Percentiles rank a stretch among this genome's conserved stretches.
Conservation (phyloP, 1,284 basidiomycete genomes). For the Schizopora paradoxa region DNA sequence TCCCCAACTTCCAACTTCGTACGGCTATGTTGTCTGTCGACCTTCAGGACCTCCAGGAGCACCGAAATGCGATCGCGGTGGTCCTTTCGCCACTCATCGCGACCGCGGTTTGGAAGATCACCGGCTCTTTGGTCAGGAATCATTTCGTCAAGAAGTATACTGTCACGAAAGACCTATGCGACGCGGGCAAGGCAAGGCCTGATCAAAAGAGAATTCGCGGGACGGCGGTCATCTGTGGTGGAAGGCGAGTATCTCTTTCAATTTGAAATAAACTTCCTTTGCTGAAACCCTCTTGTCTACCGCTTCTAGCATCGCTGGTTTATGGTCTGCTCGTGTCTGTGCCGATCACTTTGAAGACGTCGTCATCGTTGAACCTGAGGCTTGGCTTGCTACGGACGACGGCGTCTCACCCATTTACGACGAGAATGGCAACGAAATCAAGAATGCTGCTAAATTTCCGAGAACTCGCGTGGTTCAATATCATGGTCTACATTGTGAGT, state of each 20-base stretch:
- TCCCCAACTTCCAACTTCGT: no score
- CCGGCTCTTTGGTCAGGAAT: background rate
- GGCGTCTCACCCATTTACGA: constrained; percentile 1
- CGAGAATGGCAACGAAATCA: background rate
- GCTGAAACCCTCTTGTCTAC: background rate
- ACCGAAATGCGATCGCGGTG: no score
- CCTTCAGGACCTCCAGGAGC: no score
- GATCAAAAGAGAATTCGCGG: background rate
- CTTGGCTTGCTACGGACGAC: constrained; percentile 10
- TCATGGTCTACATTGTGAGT: background rate
- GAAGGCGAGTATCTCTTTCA: background rate
- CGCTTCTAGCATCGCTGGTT: constrained; percentile 20
- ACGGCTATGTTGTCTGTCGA: no score
- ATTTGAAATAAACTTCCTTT: no score
- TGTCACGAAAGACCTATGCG: background rate
- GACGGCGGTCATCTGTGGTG: background rate
- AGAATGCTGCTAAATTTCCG: constrained; percentile 1
- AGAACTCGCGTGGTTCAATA: background rate
- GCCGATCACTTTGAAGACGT: constrained; percentile 21
- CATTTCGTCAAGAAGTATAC: background rate
- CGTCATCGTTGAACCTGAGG: constrained; percentile 20
- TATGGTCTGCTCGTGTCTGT: constrained; percentile 19
- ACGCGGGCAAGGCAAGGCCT: background rate
- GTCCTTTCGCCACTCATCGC: no score
- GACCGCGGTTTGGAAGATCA: background rate